phyloP scores from a whole-genome alignment of 257 asterid genomes.

The Solanum acaule region DNA sequence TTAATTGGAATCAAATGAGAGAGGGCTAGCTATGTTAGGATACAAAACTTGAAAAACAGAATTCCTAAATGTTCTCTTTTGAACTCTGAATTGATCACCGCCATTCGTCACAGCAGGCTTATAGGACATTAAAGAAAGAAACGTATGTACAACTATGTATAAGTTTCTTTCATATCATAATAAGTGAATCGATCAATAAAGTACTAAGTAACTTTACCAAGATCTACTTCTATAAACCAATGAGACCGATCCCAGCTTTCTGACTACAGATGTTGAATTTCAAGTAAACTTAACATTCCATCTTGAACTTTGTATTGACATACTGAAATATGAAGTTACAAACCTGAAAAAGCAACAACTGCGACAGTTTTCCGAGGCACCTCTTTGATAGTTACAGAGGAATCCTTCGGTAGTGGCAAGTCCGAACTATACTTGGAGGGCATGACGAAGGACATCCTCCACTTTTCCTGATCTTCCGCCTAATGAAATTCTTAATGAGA shows the following conservation, averaged over 20 bases:
- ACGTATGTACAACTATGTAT: background rate
- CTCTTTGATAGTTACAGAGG: constrained; percentile 54
- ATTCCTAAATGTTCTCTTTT: background rate
- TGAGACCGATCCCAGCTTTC: background rate
- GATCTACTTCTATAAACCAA: background rate
- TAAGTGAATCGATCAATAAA: background rate
- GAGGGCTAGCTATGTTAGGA: background rate
- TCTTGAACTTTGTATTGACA: background rate
- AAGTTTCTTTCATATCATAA: background rate
- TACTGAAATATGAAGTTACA: background rate
- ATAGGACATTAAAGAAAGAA: background rate
- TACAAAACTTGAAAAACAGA: background rate
- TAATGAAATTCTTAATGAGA: constrained; percentile 9
- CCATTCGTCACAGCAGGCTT: background rate
- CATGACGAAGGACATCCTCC: constrained; percentile 83
- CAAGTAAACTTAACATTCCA: background rate
- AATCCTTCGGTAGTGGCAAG: constrained; percentile 72
- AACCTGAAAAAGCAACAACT: constrained; percentile 82
- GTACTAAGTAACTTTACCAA: background rate
- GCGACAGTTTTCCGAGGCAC: constrained; percentile 59
- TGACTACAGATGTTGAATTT: background rate
- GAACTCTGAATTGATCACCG: background rate
- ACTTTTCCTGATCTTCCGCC: constrained; percentile 48
- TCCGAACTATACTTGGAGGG: constrained; percentile 78
- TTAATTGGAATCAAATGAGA: constrained; percentile 10